Evolutionary conservation across 2,329 filamentous ascomycete genomes (phyloP).

Genomic region (Aureobasidium leucospermi): DNA sequence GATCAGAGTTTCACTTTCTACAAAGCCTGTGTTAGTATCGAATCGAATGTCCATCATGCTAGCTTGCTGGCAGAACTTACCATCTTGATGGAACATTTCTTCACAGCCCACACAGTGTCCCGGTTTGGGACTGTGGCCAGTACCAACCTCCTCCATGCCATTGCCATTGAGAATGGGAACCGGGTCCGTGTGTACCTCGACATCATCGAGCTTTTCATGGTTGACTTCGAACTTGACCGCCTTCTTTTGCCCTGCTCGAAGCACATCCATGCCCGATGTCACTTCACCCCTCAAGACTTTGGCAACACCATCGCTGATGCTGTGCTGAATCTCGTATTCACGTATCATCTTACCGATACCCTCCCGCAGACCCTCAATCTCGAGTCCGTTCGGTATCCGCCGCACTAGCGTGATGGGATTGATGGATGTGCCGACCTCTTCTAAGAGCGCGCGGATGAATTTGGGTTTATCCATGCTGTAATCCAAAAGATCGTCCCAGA

Average conservation of each 20-base stretch:
- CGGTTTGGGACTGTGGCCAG: slow-evolving; percentile 20
- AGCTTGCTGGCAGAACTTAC: slow-evolving; percentile 21
- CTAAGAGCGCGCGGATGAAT: slow-evolving; percentile 85
- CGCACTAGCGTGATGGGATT: slow-evolving; percentile 85
- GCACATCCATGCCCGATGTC: slow-evolving; percentile 68
- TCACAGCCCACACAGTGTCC: slow-evolving; percentile 34
- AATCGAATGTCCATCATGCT: not conserved
- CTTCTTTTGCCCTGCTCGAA: slow-evolving; percentile 71
- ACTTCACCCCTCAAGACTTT: slow-evolving; percentile 83
- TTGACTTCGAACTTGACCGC: slow-evolving; percentile 84
- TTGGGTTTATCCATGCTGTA: slow-evolving; percentile 97
- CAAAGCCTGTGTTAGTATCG: not conserved
- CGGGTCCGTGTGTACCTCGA: slow-evolving; percentile 27
- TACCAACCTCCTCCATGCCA: slow-evolving; percentile 18
- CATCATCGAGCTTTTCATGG: slow-evolving; percentile 32
- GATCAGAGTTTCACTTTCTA: slow-evolving; percentile 63
- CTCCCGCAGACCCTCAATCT: slow-evolving; percentile 83
- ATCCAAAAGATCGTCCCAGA: slow-evolving; percentile 90
- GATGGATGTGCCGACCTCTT: slow-evolving; percentile 90
- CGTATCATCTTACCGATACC: slow-evolving; percentile 86
- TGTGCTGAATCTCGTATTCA: slow-evolving; percentile 91
- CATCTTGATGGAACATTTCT: slow-evolving; percentile 31
- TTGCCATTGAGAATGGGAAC: slow-evolving; percentile 17
- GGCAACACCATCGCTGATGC: slow-evolving; percentile 84
- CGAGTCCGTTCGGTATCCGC: slow-evolving; percentile 84